These are phyloP conservation scores for Amylostereum areolatum DNA, from an alignment of 1,284 basidiomycete species.

Conservation along the genomic window DNA sequence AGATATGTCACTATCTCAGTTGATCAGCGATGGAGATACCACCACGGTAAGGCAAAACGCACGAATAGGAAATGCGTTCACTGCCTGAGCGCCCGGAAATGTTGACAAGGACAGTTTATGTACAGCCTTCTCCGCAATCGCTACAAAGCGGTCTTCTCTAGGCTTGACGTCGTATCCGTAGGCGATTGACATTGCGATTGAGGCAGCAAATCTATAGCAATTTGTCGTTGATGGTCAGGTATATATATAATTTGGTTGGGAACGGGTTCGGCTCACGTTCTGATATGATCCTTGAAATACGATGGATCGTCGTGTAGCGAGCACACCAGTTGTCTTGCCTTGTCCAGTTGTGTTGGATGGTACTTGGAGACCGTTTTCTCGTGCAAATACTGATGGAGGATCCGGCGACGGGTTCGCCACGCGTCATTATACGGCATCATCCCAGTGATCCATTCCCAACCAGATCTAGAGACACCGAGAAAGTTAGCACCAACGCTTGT, in stretches of 20 bases:
- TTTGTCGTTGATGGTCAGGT: too few species aligned
- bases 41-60: not conserved
- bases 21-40: not conserved
- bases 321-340: too few species aligned
- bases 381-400: not conserved
- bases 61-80: not conserved
- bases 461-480: not conserved
- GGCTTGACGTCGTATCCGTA: not conserved
- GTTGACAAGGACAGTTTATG: not conserved
- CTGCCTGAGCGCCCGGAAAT: not conserved
- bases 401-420: not conserved
- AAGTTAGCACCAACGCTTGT: not conserved
- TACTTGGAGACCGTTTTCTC: not conserved
- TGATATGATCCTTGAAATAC: too few species aligned
- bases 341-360: not conserved
- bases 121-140: not conserved
- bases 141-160: not conserved
- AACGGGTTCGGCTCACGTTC: not conserved
- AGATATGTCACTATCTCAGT: conserved; percentile 6
- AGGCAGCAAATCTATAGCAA: not conserved
- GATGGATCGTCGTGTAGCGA: too few species aligned
- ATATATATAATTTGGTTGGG: not conserved
- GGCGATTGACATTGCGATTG: not conserved
- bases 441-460: not conserved
- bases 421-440: not conserved